These are phyloP conservation scores for Gnaphalium uliginosum DNA, from an alignment of 129 eudicot species.

Conservation along the genomic window DNA sequence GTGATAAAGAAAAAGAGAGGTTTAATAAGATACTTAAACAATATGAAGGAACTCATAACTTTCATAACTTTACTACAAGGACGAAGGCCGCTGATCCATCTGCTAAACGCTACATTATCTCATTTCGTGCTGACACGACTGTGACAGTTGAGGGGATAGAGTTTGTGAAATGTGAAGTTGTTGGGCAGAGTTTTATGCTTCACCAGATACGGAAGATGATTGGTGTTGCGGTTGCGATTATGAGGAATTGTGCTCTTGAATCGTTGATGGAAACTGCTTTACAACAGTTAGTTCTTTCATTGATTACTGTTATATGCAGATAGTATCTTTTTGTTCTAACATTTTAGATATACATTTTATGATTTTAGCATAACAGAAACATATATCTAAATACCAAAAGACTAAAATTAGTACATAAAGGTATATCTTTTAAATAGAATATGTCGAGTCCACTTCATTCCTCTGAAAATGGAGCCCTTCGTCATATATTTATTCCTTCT, in stretches of 20 bases:
- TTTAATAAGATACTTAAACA: constrained; percentile 68
- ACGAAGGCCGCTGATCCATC: constrained; percentile 84
- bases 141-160: constrained; percentile 75
- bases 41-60: constrained; percentile 89
- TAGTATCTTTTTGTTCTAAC: neutral
- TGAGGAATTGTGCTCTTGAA: constrained; percentile 80
- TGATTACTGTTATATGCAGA: neutral
- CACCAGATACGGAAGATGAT: constrained; percentile 94
- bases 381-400: no score
- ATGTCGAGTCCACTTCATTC: no score
- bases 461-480: no score
- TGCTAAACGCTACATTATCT: constrained; percentile 64
- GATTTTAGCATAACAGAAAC: neutral
- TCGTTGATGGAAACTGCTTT: constrained; percentile 67
- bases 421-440: no score
- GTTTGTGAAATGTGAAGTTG: constrained; percentile 87
- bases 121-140: constrained; percentile 59
- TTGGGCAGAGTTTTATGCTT: constrained; percentile 98
- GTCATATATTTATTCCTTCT: no score
- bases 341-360: neutral
- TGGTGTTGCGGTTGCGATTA: constrained; percentile 83
- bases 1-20: constrained; percentile 67
- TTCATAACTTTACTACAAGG: constrained; percentile 88
- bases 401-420: no score
- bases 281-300: constrained; percentile 50